Conservation (phyloP, 129 eudicot species). For the Calendula officinalis region DNA sequence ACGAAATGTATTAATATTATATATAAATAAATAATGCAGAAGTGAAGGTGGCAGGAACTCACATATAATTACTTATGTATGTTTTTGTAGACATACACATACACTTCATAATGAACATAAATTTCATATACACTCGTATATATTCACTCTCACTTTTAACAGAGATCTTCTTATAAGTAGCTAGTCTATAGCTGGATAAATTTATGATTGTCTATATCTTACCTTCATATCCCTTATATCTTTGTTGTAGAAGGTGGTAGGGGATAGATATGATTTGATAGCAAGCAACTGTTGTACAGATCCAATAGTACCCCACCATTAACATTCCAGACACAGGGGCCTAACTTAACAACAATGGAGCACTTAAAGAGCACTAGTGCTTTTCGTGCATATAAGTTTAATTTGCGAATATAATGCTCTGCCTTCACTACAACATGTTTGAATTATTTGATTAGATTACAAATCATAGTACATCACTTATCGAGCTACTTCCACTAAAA, state of each 20-base stretch:
- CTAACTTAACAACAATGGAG: background rate
- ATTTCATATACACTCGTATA: too few relatives aligned
- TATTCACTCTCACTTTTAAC: too few relatives aligned
- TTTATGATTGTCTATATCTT: too few relatives aligned
- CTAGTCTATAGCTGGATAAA: too few relatives aligned
- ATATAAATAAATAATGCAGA: too few relatives aligned
- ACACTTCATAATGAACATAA: too few relatives aligned
- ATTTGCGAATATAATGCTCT: background rate
- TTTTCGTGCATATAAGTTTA: background rate
- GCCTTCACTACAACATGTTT: background rate
- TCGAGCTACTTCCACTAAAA: background rate
- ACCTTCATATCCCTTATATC: too few relatives aligned
- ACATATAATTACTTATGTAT: too few relatives aligned
- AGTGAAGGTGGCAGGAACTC: too few relatives aligned
- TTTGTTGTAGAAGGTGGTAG: background rate
- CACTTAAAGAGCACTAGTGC: conserved; percentile 12
- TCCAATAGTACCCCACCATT: conserved; percentile 8
- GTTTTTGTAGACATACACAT: too few relatives aligned
- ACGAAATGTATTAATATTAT: too few relatives aligned
- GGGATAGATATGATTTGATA: background rate
- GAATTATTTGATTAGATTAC: conserved; percentile 3
- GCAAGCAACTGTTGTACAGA: background rate
- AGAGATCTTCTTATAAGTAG: too few relatives aligned
- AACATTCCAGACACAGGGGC: conserved; percentile 1
- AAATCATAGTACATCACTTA: background rate